Evolutionary conservation across 2,329 filamentous ascomycete genomes (phyloP).

Genomic region (Aspergillus ruber): DNA sequence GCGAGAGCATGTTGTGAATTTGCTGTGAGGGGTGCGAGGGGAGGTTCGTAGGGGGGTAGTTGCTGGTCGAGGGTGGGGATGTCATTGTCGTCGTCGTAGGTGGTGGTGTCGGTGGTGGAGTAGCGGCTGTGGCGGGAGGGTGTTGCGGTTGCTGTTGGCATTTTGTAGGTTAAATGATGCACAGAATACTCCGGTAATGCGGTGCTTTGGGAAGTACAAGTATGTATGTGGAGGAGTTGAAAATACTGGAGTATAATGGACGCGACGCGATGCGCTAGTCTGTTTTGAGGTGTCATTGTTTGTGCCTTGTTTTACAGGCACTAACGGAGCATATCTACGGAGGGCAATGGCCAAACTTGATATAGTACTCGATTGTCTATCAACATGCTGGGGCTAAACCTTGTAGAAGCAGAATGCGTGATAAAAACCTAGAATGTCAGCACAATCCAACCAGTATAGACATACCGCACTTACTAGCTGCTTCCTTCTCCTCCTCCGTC

Average conservation of each 20-base stretch:
- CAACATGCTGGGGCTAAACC: constrained; percentile 48
- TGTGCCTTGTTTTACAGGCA: constrained; percentile 2
- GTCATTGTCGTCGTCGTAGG: constrained; percentile 4
- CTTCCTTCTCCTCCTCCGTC: constrained; percentile 83
- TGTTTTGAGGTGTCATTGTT: constrained; percentile 12
- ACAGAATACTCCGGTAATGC: background rate
- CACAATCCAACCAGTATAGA: background rate
- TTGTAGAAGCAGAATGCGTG: constrained; percentile 97
- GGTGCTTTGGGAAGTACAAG: background rate
- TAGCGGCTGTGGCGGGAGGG: constrained; percentile 12
- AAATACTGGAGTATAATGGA: constrained; percentile 1
- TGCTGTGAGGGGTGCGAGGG: constrained; percentile 45
- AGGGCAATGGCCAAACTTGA: constrained; percentile 1
- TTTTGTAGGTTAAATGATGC: background rate
- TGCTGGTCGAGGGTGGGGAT: constrained; percentile 1
- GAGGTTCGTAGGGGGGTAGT: constrained; percentile 47
- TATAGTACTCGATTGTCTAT: background rate
- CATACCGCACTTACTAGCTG: constrained; percentile 51
- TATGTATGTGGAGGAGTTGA: background rate
- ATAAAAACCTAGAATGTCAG: constrained; percentile 58
- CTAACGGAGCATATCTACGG: background rate
- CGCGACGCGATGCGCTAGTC: constrained; percentile 30
- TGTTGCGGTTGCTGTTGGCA: constrained; percentile 3
- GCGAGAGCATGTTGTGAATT: constrained; percentile 43
- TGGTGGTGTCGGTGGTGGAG: constrained; percentile 2